Percentiles rank a stretch among this genome's conserved stretches.
These are phyloP conservation scores for Coriaria nepalensis DNA, from an alignment of 306 rosid species.

Conservation along the genomic window DNA sequence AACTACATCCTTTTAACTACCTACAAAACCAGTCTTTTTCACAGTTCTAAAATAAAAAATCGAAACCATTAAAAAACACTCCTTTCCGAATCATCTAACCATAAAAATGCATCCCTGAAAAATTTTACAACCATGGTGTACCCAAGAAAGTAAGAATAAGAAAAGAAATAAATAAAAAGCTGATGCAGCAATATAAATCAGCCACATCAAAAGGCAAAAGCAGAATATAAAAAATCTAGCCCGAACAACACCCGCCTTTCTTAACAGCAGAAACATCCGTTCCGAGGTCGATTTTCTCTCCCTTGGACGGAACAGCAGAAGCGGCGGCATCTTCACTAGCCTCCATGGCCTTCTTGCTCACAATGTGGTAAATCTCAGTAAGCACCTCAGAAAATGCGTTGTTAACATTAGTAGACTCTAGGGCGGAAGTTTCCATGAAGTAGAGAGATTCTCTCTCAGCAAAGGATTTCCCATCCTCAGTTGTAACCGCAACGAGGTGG, in stretches of 20 bases:
- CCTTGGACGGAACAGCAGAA: slow-evolving; percentile 28
- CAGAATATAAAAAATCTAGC: slow-evolving; percentile 14
- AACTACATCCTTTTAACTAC: too few species aligned
- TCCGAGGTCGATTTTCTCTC: slow-evolving; percentile 36
- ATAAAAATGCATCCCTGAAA: slow-evolving; percentile 5
- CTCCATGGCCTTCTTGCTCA: slow-evolving; percentile 42
- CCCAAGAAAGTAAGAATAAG: background rate
- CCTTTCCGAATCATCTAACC: too few species aligned
- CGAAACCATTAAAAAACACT: too few species aligned
- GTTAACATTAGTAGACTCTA: slow-evolving; percentile 42
- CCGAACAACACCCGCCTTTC: slow-evolving; percentile 42
- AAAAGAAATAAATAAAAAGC: background rate
- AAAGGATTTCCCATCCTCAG: slow-evolving; percentile 38
- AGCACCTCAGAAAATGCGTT: slow-evolving; percentile 35
- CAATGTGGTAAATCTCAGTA: slow-evolving; percentile 33
- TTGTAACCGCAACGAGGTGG: slow-evolving; percentile 45
- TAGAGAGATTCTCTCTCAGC: slow-evolving; percentile 42
- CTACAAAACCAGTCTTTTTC: too few species aligned
- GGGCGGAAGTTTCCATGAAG: slow-evolving; percentile 54
- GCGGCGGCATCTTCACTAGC: slow-evolving; percentile 22
- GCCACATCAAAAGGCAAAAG: slow-evolving; percentile 10
- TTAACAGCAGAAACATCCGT: slow-evolving; percentile 39
- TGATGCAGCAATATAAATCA: slow-evolving; percentile 14
- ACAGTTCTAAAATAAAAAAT: too few species aligned
- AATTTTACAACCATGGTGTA: slow-evolving; percentile 17